Percentiles rank a stretch among this genome's conserved stretches.
These are phyloP conservation scores for Fomitiporia mediterranea DNA, from an alignment of 1,284 basidiomycete species.

Conservation along the genomic window DNA sequence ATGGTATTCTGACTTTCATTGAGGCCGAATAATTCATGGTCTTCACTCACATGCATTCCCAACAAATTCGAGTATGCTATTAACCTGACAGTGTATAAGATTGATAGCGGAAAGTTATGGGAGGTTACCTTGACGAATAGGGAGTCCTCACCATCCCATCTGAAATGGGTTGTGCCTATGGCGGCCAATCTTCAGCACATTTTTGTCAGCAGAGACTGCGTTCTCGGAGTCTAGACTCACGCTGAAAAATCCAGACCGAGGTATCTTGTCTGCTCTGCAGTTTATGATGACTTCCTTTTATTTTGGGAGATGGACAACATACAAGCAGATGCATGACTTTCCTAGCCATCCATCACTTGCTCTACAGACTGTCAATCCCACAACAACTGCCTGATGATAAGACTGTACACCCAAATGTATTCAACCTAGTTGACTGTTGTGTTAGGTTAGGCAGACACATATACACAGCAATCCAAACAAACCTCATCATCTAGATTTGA, in stretches of 20 bases:
- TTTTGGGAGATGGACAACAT: background rate
- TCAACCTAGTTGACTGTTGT: background rate
- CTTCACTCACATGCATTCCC: background rate
- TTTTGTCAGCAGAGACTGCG: background rate
- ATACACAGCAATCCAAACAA: background rate
- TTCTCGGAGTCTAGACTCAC: background rate
- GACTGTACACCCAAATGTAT: constrained; percentile 11
- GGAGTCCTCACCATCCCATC: background rate
- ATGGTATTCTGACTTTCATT: background rate
- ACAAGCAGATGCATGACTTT: constrained; percentile 10
- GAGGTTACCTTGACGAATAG: background rate
- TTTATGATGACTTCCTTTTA: background rate
- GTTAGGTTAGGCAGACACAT: background rate
- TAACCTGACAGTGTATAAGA: background rate
- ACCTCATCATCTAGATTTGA: constrained; percentile 1
- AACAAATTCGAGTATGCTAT: background rate
- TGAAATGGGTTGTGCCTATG: background rate
- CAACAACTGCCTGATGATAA: background rate
- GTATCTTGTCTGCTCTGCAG: constrained; percentile 2
- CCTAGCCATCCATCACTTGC: constrained; percentile 2
- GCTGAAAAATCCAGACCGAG: background rate
- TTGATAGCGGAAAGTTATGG: background rate
- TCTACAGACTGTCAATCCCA: background rate
- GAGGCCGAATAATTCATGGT: background rate
- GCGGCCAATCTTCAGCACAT: background rate